Base-by-base conservation (phyloP, 164 flowering plant genomes). In the Magnolia officinalis region DNA sequence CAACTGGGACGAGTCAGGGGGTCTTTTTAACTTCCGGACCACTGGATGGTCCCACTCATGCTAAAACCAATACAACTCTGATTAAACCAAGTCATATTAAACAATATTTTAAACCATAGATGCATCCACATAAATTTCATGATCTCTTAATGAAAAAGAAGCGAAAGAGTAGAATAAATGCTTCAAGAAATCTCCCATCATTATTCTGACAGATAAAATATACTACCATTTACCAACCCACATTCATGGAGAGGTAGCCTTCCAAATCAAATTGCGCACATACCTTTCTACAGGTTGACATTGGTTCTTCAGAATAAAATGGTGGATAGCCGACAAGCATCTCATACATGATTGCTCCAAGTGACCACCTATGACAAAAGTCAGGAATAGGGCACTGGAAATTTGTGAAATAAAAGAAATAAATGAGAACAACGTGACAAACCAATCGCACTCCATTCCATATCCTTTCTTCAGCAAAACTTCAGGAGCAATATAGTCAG, bases 291-390 rank as follows among this genome's bases (percentile, higher is more conserved):
- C 90, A 88, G 49, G 90, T 88, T 68, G 88, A 83, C 88, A 88
- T 86, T 63, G 90, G 89, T 55, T 88, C 90, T 70, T 87, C 89
- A 61, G 90, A 88, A 77, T 88, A 88, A 79, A 88, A 88, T 74
- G 90, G 90, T 55, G 90, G 90, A 78, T 82, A 88, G 9, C 90
- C 90, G 72, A 88, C 88, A 68, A 88, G 89, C 90, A 87, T 87
- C 76, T 87, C 90, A 78, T 76, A 85, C 90, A 87, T 85, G n/a
- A 87, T 87, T 67, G 90, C 88, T 29, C 89, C 90, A 61, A 88
- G 87, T 29, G 90, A 88, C 90, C 90, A 86, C 90, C 90, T 88
- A 23, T 37, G 72, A 80, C 64, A 75, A 74, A 73, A n/a, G 50
- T 24, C 49, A 37, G 21, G 61, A 23, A 75, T 45, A 59, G 59